Percentiles rank a stretch among this genome's conserved stretches.
Evolutionary conservation across 371 early-diverging fungal species (phyloP).

Genomic region (Rhizopus sp.): DNA sequence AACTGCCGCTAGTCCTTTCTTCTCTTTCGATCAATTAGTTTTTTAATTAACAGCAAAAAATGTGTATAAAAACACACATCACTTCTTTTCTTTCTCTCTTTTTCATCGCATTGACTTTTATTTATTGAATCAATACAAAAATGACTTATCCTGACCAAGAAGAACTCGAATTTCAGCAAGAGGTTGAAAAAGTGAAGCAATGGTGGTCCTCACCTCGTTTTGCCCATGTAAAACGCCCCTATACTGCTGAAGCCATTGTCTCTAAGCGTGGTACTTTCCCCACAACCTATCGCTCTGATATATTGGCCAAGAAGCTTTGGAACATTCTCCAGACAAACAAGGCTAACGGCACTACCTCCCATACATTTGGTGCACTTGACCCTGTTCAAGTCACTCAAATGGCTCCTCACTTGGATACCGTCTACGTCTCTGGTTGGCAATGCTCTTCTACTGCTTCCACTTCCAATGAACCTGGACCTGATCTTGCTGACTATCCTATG

Average conservation of each 20-base stretch:
- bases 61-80: slow-evolving; percentile 6
- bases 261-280: slow-evolving; percentile 87
- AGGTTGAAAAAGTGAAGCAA: slow-evolving; percentile 81
- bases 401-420: slow-evolving; percentile 97
- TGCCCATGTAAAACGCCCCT: slow-evolving; percentile 83
- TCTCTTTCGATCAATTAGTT: neutral
- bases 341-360: slow-evolving; percentile 75
- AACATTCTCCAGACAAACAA: slow-evolving; percentile 79
- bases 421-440: slow-evolving; percentile 98
- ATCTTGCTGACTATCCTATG: slow-evolving; percentile 98
- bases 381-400: slow-evolving; percentile 96
- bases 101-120: slow-evolving; percentile 1
- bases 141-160: slow-evolving; percentile 52
- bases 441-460: slow-evolving; percentile 96
- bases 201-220: slow-evolving; percentile 93
- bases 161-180: slow-evolving; percentile 69
- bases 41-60: slow-evolving; percentile 7
- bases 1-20: slow-evolving; percentile 1
- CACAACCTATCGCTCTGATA: slow-evolving; percentile 79
- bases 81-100: slow-evolving; percentile 2
- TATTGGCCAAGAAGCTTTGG: slow-evolving; percentile 95
- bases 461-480: slow-evolving; percentile 98
- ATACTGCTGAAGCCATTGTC: slow-evolving; percentile 90
- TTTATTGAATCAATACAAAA: slow-evolving; percentile 1
- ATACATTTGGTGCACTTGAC: slow-evolving; percentile 95